Percentiles rank a stretch among this genome's conserved stretches.
Conservation (phyloP, 1,284 basidiomycete species). For the Cutaneotrichosporon mucoides region DNA sequence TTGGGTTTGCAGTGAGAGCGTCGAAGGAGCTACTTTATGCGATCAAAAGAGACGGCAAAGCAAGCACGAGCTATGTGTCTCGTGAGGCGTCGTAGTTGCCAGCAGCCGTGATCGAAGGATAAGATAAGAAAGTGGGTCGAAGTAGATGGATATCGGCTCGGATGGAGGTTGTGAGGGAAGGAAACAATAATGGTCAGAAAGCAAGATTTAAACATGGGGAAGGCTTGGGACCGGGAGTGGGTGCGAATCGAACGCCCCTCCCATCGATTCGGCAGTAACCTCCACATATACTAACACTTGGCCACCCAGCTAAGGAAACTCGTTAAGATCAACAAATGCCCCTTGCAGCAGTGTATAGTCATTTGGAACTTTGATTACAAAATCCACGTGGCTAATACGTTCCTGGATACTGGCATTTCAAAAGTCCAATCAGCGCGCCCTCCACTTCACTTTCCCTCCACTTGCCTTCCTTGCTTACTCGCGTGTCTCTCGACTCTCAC, state of each 20-base stretch:
- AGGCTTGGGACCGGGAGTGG: not conserved
- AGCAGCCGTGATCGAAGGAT: no score
- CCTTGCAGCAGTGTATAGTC: not conserved
- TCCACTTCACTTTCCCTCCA: not conserved
- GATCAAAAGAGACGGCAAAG: no score
- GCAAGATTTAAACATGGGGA: not conserved
- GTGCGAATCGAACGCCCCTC: not conserved
- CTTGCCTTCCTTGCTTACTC: not conserved
- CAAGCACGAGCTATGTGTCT: no score
- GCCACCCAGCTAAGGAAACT: not conserved
- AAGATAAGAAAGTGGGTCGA: no score
- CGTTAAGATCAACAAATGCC: not conserved
- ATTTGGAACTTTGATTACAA: not conserved
- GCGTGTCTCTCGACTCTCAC: not conserved
- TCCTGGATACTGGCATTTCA: not conserved
- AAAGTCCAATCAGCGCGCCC: not conserved
- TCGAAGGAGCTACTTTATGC: no score
- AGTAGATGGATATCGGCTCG: not conserved
- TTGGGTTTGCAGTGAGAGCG: not conserved
- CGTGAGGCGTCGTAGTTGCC: no score
- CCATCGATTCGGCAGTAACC: not conserved
- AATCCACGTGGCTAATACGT: not conserved
- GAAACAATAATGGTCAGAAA: no score
- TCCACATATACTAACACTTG: not conserved
- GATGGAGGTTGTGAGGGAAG: not conserved